Evolutionary conservation across 169 alveolate genomes (phyloP).

Genomic region (Eimeria falciformis): DNA sequence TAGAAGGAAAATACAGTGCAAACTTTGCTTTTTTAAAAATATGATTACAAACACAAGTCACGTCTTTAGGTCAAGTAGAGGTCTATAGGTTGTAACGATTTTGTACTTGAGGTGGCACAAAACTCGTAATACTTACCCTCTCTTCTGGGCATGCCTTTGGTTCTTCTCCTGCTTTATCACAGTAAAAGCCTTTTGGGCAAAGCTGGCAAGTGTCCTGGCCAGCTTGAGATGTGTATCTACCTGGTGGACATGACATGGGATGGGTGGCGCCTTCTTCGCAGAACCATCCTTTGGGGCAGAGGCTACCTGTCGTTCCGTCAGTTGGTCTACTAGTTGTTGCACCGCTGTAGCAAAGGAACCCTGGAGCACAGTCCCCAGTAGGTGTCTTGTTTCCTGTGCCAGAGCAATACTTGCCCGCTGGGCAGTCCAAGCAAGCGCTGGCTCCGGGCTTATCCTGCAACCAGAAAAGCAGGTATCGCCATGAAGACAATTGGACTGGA

Average conservation of each 20-base stretch:
- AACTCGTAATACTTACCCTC: neutral
- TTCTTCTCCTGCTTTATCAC: conserved; percentile 13
- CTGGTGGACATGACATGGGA: conserved; percentile 56
- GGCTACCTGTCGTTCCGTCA: neutral
- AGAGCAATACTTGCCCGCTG: conserved; percentile 81
- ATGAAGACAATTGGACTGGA: too few relatives aligned
- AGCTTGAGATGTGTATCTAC: conserved; percentile 37
- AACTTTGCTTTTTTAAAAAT: too few relatives aligned
- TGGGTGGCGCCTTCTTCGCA: conserved; percentile 69
- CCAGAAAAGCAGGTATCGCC: neutral
- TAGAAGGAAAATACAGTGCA: too few relatives aligned
- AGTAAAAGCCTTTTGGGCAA: conserved; percentile 68
- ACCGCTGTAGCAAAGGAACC: conserved; percentile 38
- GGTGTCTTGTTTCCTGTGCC: conserved; percentile 59
- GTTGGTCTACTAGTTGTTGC: conserved; percentile 1
- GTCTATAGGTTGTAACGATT: too few relatives aligned
- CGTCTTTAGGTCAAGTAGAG: too few relatives aligned
- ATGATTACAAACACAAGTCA: too few relatives aligned
- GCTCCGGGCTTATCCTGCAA: conserved; percentile 59
- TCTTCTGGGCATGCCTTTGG: conserved; percentile 34
- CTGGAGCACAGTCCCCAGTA: conserved; percentile 60
- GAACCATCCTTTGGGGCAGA: conserved; percentile 44
- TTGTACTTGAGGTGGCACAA: too few relatives aligned
- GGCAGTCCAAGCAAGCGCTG: conserved; percentile 47
- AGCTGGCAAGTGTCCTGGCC: conserved; percentile 63